Percentiles rank a stretch among this genome's conserved stretches.
Conservation (phyloP, 2,329 filamentous ascomycete species). For the Arthrobotrys iridis region DNA sequence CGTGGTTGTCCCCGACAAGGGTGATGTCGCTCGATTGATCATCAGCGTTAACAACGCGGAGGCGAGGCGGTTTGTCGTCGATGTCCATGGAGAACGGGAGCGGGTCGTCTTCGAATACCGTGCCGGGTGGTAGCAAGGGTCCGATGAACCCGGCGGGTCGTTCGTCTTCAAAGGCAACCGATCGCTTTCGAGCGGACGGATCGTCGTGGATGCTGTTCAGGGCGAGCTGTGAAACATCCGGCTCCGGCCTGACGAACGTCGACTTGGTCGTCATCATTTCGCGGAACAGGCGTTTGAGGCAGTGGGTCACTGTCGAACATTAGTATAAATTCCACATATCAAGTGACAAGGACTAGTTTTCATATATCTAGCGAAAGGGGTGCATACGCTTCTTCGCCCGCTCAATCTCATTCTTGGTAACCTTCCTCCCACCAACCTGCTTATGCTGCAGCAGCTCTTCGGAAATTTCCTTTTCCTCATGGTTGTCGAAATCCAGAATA, state of each 20-base stretch:
- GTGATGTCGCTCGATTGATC: slow-evolving; percentile 57
- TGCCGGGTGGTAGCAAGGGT: slow-evolving; percentile 45
- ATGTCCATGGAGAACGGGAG: slow-evolving; percentile 55
- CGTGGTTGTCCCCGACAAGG: slow-evolving; percentile 55
- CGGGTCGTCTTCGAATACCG: slow-evolving; percentile 10
- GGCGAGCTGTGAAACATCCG: slow-evolving; percentile 81
- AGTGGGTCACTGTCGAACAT: slow-evolving; percentile 72
- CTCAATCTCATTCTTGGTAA: slow-evolving; percentile 69
- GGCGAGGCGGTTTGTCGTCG: slow-evolving; percentile 43
- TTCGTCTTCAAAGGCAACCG: slow-evolving; percentile 66
- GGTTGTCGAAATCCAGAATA: slow-evolving; percentile 77
- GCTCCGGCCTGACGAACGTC: slow-evolving; percentile 74
- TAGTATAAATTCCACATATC: too few species aligned
- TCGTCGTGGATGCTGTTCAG: slow-evolving; percentile 63
- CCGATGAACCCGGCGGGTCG: slow-evolving; percentile 63
- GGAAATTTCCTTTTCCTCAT: slow-evolving; percentile 72
- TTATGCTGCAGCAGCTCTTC: slow-evolving; percentile 73
- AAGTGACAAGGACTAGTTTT: too few species aligned
- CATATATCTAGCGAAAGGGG: too few species aligned
- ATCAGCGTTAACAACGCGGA: slow-evolving; percentile 50
- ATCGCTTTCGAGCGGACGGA: slow-evolving; percentile 36
- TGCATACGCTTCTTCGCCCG: slow-evolving; percentile 77
- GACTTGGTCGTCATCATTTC: slow-evolving; percentile 73
- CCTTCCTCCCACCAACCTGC: slow-evolving; percentile 77
- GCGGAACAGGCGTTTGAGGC: slow-evolving; percentile 76